A percentile compares a stretch with the other conserved stretches of the same genome.
phyloP scores from a whole-genome alignment of 306 rosid species.

The Sicyos edulis region DNA sequence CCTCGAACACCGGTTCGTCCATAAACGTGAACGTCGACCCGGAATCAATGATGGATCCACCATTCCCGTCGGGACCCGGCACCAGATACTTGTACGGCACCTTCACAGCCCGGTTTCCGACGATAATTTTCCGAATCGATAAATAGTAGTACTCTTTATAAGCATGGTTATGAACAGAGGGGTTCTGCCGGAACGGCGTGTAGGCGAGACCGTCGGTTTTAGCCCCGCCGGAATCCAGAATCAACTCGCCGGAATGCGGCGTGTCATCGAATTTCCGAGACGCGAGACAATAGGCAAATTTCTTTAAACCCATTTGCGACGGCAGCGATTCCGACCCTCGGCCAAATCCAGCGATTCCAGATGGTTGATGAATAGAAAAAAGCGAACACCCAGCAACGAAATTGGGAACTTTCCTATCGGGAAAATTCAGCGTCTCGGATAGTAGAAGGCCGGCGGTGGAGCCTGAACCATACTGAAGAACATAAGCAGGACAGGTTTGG shows the following conservation, averaged over 20 bases:
- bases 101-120: slow-evolving; percentile 47
- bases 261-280: slow-evolving; percentile 63
- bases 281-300: slow-evolving; percentile 68
- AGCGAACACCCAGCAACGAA: slow-evolving; percentile 77
- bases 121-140: slow-evolving; percentile 41
- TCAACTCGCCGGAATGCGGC: slow-evolving; percentile 52
- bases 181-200: slow-evolving; percentile 62
- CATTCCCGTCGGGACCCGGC: slow-evolving; percentile 50
- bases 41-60: slow-evolving; percentile 81
- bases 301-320: slow-evolving; percentile 57
- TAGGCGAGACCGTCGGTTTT: slow-evolving; percentile 36
- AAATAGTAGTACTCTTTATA: slow-evolving; percentile 59
- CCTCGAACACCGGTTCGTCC: slow-evolving; percentile 48
- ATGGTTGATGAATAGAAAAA: slow-evolving; percentile 57
- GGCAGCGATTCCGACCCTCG: slow-evolving; percentile 74
- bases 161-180: slow-evolving; percentile 30
- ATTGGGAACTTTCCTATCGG: slow-evolving; percentile 26
- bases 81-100: slow-evolving; percentile 41
- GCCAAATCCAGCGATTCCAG: slow-evolving; percentile 92
- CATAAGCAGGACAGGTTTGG: slow-evolving; percentile 52
- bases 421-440: slow-evolving; percentile 54
- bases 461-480: slow-evolving; percentile 64
- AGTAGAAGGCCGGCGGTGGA: slow-evolving; percentile 56
- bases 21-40: slow-evolving; percentile 77
- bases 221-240: slow-evolving; percentile 36